Base-by-base conservation (phyloP, 306 rosid genomes). In the Citrullus colocynthis region DNA sequence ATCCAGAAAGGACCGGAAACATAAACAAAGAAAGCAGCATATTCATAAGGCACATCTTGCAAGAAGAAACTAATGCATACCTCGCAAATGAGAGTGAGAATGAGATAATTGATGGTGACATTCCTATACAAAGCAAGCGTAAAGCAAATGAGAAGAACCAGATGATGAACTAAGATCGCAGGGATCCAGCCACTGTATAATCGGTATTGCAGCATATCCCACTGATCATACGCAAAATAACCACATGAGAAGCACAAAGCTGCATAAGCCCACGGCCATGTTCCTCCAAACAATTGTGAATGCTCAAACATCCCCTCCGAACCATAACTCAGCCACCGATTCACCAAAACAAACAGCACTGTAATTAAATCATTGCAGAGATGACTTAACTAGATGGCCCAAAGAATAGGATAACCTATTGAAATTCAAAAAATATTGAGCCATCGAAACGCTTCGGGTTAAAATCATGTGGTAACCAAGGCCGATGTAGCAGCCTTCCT, bases 181-280 rank as follows among this genome's bases (percentile, higher is more conserved):
- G 97, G 97, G 58, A 95, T 84, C 89, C 89, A 87, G 56, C 97
- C 96, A 78, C 41, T 89, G 79, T 95, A 92, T 11, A 92, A 81
- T 77, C 87, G 83, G 72, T 84, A 81, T 21, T 21, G 88, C 81
- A 95, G 91, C 99, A 95, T 95, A 84, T 92, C 97, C 92, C 89
- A 92, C 84, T 95, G 99, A 82, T 91, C 99, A 81, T 92, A 92
- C 36, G 99, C 99, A 86, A 95, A 95, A 87, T 95, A 95, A 79
- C 97, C 99, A 70, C 97, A 89, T n/a, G 97, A 95, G 86, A 95
- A 88, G 85, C 97, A 89, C 89, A 95, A 58, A 56, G 97, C 92
- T 42, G 88, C 86, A 85, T 87, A 86, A 12, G 93, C 97, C 97
- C 99, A 86, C 7, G 93, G 88, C 97, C 97, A 92, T 66, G 93